Evolutionary conservation across 441 rosid genomes (phyloP), one percentile per base, ranked within the genome.

Genomic region (Cnidoscolus chayamansa): DNA sequence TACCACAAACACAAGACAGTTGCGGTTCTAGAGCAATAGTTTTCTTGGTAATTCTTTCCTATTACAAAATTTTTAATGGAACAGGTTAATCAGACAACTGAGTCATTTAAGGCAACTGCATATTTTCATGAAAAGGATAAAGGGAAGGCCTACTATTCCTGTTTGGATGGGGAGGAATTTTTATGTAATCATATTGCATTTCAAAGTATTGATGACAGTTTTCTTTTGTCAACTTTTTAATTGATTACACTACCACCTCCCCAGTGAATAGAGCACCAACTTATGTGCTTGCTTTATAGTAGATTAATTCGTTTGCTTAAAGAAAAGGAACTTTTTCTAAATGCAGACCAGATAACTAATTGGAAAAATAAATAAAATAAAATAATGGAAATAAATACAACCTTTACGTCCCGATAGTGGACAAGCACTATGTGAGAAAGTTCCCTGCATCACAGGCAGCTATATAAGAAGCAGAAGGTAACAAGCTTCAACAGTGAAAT

Each of bases 371-470:
- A 40, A 40, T 35, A 40, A 3, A 40, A 40, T 4, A 2, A 40
- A 40, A 40, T 5, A 40, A 40, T 40, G 45, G 45, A 40, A 40
- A 3, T 40, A 40, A 40, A 40, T 40, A 40, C 6, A 40, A 40
- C 45, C 98, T 88, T 89, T 58, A 94, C 96, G 77, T 90, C 97
- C 17, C 84, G 86, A 76, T 91, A 94, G 78, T 94, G 98, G 67
- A 94, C 98, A 75, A 94, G 84, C 75, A 90, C 98, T 58, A 94
- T 91, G 81, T 88, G 86, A 4, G 90, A 83, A 72, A 81, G 89
- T 77, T 90, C 88, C 87, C 98, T 91, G 96, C 83, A 81, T 68
- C 43, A 58, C 5, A 72, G 15, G 20, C 69, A 53, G 13, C 30
- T 11, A 17, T 6, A 32, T 61, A 17, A 74, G 63, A 72, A 63